phyloP scores from a whole-genome alignment of 2,329 filamentous ascomycete species.

The Colletotrichum sp. region DNA sequence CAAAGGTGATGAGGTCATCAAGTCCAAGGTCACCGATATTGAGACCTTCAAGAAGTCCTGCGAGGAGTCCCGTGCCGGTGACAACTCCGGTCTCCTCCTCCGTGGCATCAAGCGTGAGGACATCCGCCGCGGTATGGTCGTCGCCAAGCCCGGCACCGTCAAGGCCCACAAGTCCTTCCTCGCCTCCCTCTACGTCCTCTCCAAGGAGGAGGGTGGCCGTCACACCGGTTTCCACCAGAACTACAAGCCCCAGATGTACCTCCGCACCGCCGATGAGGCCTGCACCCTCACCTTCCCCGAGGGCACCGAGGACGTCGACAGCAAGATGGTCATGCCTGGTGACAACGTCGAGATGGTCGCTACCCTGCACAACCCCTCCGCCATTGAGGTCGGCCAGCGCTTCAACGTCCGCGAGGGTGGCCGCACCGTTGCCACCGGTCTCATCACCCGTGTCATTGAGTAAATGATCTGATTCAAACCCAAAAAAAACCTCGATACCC shows the following conservation, averaged over 20 bases:
- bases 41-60: conserved; percentile 99
- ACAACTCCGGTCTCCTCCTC: conserved; percentile 97
- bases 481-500: neutral
- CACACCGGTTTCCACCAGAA: conserved; percentile 95
- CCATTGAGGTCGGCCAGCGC: conserved; percentile 88
- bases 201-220: conserved; percentile 96
- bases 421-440: conserved; percentile 83
- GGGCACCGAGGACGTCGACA: conserved; percentile 71
- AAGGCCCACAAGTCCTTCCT: conserved; percentile 93
- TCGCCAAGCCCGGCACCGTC: conserved; percentile 80
- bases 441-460: conserved; percentile 75
- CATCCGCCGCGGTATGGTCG: conserved; percentile 91
- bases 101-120: conserved; percentile 97
- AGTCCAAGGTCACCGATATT: conserved; percentile 99
- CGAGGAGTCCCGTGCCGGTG: conserved; percentile 92
- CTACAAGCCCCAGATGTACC: conserved; percentile 96
- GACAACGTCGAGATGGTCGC: conserved; percentile 99
- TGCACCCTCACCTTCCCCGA: conserved; percentile 87
- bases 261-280: conserved; percentile 86
- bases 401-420: conserved; percentile 99
- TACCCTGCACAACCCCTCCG: conserved; percentile 82
- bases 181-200: conserved; percentile 94
- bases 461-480: conserved; percentile 38
- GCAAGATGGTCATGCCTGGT: conserved; percentile 94
- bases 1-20: conserved; percentile 81